Evolutionary conservation across 805 yeast species (phyloP).

Genomic region (Candida ascalaphidarum): DNA sequence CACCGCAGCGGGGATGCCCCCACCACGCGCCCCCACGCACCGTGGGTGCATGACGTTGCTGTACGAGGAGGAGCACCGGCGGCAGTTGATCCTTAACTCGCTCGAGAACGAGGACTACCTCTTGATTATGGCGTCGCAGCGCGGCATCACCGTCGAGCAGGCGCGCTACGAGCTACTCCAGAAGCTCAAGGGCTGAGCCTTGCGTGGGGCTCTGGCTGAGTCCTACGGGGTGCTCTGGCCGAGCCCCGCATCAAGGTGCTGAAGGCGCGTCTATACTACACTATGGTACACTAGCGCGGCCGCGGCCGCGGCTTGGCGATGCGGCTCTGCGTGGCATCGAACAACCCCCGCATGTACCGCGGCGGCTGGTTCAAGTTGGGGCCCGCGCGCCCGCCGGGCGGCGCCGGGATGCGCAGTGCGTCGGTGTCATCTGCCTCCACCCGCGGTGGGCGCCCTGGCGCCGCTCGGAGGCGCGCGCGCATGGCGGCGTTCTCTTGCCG

Average conservation of each 20-base stretch:
- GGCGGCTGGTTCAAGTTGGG: slow-evolving; percentile 39
- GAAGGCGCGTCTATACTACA: no score
- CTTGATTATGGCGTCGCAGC: slow-evolving; percentile 30
- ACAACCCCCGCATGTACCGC: slow-evolving; percentile 31
- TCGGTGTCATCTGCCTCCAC: neutral
- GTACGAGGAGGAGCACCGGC: slow-evolving; percentile 10
- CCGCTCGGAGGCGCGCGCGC: slow-evolving; percentile 4
- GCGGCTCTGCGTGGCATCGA: no score
- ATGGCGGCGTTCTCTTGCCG: slow-evolving; percentile 15
- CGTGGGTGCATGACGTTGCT: no score
- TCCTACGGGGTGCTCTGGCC: no score
- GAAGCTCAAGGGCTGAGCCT: no score
- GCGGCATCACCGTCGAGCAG: slow-evolving; percentile 33
- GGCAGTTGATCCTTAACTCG: slow-evolving; percentile 30
- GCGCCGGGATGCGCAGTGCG: no score
- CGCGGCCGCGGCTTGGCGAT: no score
- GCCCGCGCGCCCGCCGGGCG: slow-evolving; percentile 2
- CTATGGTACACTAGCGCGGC: no score
- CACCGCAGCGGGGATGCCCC: no score
- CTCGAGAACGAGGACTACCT: slow-evolving; percentile 31
- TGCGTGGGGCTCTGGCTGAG: no score
- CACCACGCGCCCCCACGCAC: no score
- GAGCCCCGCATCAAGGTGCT: no score
- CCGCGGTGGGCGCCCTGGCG: neutral
- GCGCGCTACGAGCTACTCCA: slow-evolving; percentile 34